Percentiles rank a stretch among this genome's conserved stretches.
These are phyloP conservation scores for Berberis vulgaris DNA, from an alignment of 164 flowering plant species.

Conservation along the genomic window DNA sequence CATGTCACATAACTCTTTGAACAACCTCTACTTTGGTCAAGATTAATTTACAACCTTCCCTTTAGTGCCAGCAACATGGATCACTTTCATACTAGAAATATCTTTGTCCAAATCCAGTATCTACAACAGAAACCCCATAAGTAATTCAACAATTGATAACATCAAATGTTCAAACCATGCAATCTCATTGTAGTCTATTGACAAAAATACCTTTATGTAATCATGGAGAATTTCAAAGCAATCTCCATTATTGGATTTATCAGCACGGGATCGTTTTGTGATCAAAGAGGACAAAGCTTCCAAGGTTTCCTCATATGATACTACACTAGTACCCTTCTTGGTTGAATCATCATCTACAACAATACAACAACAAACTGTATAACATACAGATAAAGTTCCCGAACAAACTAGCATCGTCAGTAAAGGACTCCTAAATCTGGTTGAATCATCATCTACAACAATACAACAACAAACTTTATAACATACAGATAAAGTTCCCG, in stretches of 20 bases:
- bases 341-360: constrained; percentile 2
- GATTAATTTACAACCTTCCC: constrained; percentile 55
- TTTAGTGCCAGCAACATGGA: constrained; percentile 97
- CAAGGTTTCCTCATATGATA: constrained; percentile 74
- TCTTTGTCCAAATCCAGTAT: constrained; percentile 75
- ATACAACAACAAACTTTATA: too few relatives aligned
- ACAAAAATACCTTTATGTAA: constrained; percentile 55
- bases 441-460: constrained; percentile 1
- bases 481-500: too few relatives aligned
- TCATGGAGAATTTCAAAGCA: constrained; percentile 54
- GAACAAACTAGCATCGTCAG: too few relatives aligned
- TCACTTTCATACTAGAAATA: constrained; percentile 64
- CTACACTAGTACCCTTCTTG: constrained; percentile 2
- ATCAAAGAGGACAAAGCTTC: constrained; percentile 81
- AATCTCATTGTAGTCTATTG: too few relatives aligned
- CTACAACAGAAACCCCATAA: constrained; percentile 9
- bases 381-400: too few relatives aligned
- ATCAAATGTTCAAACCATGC: too few relatives aligned
- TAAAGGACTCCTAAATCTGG: neutral
- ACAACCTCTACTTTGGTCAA: neutral
- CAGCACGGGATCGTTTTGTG: constrained; percentile 68
- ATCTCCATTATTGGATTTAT: constrained; percentile 56
- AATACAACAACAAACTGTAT: too few relatives aligned
- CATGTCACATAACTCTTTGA: neutral
- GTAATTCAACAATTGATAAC: too few relatives aligned